A percentile compares a stretch with the other conserved stretches of the same genome.
Evolutionary conservation across 148 eudicot genomes (phyloP).

Genomic region (Hydrangea macrophylla): DNA sequence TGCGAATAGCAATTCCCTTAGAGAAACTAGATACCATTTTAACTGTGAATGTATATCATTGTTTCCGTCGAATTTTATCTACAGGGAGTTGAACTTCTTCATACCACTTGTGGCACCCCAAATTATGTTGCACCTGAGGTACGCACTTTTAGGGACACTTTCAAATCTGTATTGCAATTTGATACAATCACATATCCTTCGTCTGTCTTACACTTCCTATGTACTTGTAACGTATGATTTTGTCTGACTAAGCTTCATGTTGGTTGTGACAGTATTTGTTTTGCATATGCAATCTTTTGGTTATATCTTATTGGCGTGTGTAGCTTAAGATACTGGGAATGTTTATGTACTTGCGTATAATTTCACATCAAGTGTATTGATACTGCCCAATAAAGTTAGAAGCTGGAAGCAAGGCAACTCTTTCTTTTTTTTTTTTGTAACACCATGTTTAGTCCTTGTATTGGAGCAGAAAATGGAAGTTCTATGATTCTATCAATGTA

Average conservation of each 20-base stretch:
- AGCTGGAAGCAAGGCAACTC: background rate
- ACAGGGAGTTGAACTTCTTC: slow-evolving; percentile 92
- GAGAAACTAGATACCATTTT: no score
- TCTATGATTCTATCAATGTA: background rate
- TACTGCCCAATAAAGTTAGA: background rate
- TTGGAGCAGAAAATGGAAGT: no score
- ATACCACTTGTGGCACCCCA: slow-evolving; percentile 98
- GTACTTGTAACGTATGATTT: background rate
- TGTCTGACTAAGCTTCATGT: background rate
- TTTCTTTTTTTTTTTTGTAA: no score
- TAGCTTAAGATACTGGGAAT: background rate
- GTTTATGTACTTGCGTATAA: background rate
- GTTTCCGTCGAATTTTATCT: slow-evolving; percentile 19
- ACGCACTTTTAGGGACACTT: slow-evolving; percentile 5
- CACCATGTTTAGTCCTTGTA: no score
- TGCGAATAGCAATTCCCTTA: no score
- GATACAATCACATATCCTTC: background rate
- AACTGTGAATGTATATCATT: background rate
- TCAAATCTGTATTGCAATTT: background rate
- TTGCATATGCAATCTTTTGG: background rate
- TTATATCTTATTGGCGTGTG: background rate
- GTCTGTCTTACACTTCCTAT: background rate
- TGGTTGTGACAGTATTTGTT: background rate
- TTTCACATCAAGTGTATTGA: background rate
- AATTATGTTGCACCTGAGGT: slow-evolving; percentile 99